Conservation (phyloP, 228 moss, liverwort and hornwort species). For the Sphagnum magellanicum region DNA sequence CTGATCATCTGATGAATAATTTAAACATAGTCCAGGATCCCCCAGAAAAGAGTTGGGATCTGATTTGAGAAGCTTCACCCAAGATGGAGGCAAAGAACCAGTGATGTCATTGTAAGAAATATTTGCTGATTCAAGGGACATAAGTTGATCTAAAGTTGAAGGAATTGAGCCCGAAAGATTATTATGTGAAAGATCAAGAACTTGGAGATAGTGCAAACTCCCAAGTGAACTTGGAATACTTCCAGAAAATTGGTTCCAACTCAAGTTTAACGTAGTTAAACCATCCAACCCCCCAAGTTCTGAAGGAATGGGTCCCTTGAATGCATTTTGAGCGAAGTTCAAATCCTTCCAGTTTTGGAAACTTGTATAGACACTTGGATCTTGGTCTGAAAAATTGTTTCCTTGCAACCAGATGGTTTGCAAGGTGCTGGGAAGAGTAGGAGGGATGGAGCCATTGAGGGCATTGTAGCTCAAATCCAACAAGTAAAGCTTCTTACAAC, state of each 20-base stretch:
- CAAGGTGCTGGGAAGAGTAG: constrained; percentile 6
- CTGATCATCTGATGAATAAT: constrained; percentile 14
- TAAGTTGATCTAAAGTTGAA: constrained; percentile 19
- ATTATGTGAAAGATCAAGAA: constrained; percentile 48
- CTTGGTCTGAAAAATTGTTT: constrained; percentile 31
- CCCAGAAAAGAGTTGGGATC: constrained; percentile 30
- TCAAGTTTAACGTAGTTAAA: constrained; percentile 35
- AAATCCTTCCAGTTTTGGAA: constrained; percentile 27
- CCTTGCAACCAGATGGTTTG: constrained; percentile 24
- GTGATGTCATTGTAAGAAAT: constrained; percentile 44
- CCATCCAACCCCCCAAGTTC: constrained; percentile 21
- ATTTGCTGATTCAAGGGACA: constrained; percentile 29
- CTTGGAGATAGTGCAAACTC: constrained; percentile 28
- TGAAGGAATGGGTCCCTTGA: constrained; percentile 25
- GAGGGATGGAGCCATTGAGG: constrained; percentile 26
- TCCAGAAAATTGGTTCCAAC: constrained; percentile 34
- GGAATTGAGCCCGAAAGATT: constrained; percentile 45
- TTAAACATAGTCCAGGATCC: constrained; percentile 38
- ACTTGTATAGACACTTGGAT: constrained; percentile 10
- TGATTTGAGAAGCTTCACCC: constrained; percentile 20
- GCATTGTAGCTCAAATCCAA: constrained; percentile 41
- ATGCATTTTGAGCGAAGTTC: constrained; percentile 30
- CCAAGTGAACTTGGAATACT: constrained; percentile 32
- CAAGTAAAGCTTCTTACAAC: constrained; percentile 18
- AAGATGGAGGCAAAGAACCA: constrained; percentile 35